These are phyloP conservation scores for Termitomyces sp. DNA, from an alignment of 768 basidiomycete genomes.

Conservation along the genomic window DNA sequence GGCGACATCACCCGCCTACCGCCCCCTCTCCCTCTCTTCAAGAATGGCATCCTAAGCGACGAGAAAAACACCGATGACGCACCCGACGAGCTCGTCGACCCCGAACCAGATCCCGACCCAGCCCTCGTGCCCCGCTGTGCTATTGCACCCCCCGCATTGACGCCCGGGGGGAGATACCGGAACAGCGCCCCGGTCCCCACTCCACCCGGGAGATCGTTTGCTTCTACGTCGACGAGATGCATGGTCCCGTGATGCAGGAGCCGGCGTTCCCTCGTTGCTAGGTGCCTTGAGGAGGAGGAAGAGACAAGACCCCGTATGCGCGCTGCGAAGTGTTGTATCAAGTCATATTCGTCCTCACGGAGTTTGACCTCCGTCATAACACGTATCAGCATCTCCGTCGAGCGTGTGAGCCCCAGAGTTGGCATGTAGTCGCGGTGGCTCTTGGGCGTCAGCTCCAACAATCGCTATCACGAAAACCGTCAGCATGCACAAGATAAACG, in stretches of 20 bases:
- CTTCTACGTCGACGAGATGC: conserved; percentile 34
- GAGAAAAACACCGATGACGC: conserved; percentile 13
- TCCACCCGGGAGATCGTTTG: conserved; percentile 13
- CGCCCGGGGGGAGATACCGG: conserved; percentile 6
- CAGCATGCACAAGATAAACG: not conserved
- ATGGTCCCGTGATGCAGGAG: conserved; percentile 67
- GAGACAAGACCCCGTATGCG: conserved; percentile 58
- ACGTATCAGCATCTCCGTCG: conserved; percentile 66
- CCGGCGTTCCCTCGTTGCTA: conserved; percentile 71
- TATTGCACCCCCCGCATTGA: not conserved
- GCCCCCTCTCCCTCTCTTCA: not conserved
- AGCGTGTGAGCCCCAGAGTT: conserved; percentile 58
- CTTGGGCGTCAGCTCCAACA: conserved; percentile 66
- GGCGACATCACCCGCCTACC: not conserved
- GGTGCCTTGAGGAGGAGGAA: conserved; percentile 38
- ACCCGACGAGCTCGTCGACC: conserved; percentile 14
- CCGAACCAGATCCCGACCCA: conserved; percentile 35
- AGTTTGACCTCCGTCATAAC: conserved; percentile 82
- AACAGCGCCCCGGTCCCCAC: conserved; percentile 2
- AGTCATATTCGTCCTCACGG: conserved; percentile 83
- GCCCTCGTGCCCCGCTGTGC: conserved; percentile 23
- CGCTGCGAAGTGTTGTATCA: conserved; percentile 54
- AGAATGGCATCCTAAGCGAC: conserved; percentile 12
- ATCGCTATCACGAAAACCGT: conserved; percentile 39
- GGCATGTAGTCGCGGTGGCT: conserved; percentile 67